Conservation (phyloP, 305 asterid genomes). For the Caryopteris hybrid region DNA sequence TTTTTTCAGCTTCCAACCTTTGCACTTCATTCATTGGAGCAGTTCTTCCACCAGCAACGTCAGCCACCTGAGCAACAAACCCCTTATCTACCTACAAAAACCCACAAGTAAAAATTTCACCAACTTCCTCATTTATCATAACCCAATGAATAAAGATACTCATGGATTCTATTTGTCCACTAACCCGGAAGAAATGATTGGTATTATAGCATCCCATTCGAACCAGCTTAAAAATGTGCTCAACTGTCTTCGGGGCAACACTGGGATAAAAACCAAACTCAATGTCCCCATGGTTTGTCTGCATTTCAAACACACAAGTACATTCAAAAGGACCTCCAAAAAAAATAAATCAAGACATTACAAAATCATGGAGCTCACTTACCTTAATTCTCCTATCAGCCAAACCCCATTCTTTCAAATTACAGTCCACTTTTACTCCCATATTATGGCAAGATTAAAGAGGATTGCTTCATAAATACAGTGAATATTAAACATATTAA, state of each 20-base stretch:
- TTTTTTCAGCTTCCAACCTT: conserved; percentile 67
- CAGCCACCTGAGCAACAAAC: conserved; percentile 97
- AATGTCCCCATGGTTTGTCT: conserved; percentile 68
- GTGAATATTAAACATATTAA: not conserved
- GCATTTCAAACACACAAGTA: conserved; percentile 28
- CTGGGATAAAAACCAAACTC: conserved; percentile 68
- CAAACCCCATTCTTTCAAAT: not conserved
- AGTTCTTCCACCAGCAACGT: conserved; percentile 80
- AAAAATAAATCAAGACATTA: not conserved
- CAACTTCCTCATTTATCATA: conserved; percentile 4
- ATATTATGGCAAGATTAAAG: not conserved
- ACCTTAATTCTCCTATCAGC: not conserved
- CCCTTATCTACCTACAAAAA: conserved; percentile 81
- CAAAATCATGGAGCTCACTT: not conserved
- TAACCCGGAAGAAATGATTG: conserved; percentile 93
- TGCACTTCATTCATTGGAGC: conserved; percentile 95
- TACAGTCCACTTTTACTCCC: not conserved
- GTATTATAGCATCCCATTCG: conserved; percentile 86
- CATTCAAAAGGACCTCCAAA: not conserved
- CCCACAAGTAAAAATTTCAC: not conserved
- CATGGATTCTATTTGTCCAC: not conserved
- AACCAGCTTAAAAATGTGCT: conserved; percentile 91
- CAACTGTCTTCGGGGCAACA: conserved; percentile 76
- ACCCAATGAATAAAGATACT: not conserved
- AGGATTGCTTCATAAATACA: not conserved